A percentile compares a stretch with the other conserved stretches of the same genome.
Conservation (phyloP, 2,329 filamentous ascomycete genomes). For the Hypomyces perniciosus region DNA sequence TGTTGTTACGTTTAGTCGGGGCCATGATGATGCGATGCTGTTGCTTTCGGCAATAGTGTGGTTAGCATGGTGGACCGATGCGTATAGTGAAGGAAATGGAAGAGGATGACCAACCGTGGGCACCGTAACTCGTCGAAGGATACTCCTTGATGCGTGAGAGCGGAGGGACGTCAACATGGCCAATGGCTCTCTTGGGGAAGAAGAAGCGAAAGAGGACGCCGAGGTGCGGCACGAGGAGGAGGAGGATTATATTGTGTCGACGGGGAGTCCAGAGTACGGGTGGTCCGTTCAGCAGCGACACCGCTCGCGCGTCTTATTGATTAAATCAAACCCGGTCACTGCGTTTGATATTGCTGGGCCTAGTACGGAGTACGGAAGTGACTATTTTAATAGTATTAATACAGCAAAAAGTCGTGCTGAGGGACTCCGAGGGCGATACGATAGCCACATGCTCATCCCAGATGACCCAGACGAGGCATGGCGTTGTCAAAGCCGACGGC, state of each 20-base stretch:
- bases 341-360: background rate
- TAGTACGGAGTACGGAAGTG: background rate
- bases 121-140: conserved; percentile 26
- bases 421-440: background rate
- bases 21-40: conserved; percentile 40
- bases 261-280: conserved; percentile 3
- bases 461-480: conserved; percentile 8
- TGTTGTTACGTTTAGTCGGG: conserved; percentile 48
- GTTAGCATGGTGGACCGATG: background rate
- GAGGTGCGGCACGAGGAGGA: background rate
- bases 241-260: conserved; percentile 7
- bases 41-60: conserved; percentile 1
- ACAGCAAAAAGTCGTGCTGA: background rate
- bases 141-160: conserved; percentile 29
- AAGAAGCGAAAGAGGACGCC: background rate
- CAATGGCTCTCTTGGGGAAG: background rate
- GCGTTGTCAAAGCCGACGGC: conserved; percentile 2
- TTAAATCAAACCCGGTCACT: background rate
- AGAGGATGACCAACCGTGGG: conserved; percentile 11
- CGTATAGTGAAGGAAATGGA: background rate
- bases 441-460: background rate
- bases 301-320: background rate
- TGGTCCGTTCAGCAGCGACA: background rate
- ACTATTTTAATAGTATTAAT: background rate
- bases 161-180: conserved; percentile 32